phyloP scores from a whole-genome alignment of 305 asterid species.

The Plantago lanceolata region DNA sequence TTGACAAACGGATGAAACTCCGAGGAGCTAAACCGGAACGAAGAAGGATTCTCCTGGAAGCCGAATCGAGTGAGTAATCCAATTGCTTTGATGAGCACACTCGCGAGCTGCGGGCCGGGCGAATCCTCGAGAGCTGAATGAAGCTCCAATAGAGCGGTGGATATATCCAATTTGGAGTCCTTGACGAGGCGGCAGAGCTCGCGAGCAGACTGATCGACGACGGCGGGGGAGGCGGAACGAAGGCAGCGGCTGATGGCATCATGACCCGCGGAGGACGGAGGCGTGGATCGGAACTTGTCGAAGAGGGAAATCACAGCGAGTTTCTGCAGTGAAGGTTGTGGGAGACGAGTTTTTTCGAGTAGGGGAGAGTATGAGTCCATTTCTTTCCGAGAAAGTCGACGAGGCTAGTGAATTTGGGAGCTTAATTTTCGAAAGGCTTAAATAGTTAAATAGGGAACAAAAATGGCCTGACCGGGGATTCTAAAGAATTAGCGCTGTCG shows the following conservation, averaged over 20 bases:
- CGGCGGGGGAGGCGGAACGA: constrained; percentile 64
- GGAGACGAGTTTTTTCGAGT: constrained; percentile 60
- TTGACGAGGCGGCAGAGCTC: constrained; percentile 81
- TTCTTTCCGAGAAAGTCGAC: neutral
- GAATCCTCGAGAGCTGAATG: constrained; percentile 81
- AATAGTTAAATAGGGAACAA: neutral
- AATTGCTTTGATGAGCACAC: constrained; percentile 56
- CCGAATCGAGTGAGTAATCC: constrained; percentile 67
- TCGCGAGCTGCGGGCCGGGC: constrained; percentile 39
- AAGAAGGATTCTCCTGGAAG: constrained; percentile 39
- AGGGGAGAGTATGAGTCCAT: constrained; percentile 67
- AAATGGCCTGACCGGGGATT: too few relatives aligned
- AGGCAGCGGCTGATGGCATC: constrained; percentile 71
- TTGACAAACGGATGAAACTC: constrained; percentile 81
- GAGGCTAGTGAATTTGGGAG: neutral
- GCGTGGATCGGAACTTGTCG: constrained; percentile 61
- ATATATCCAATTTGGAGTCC: constrained; percentile 63
- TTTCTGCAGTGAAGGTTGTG: constrained; percentile 83
- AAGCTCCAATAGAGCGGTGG: constrained; percentile 70
- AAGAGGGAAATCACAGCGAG: constrained; percentile 74
- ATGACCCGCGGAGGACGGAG: constrained; percentile 54
- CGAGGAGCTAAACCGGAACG: constrained; percentile 45
- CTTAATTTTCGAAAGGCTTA: neutral
- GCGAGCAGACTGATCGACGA: constrained; percentile 74
- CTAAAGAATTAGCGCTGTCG: too few relatives aligned